Evolutionary conservation across 2,329 filamentous ascomycete genomes (phyloP).

Genomic region (Rhinocladiella similis): DNA sequence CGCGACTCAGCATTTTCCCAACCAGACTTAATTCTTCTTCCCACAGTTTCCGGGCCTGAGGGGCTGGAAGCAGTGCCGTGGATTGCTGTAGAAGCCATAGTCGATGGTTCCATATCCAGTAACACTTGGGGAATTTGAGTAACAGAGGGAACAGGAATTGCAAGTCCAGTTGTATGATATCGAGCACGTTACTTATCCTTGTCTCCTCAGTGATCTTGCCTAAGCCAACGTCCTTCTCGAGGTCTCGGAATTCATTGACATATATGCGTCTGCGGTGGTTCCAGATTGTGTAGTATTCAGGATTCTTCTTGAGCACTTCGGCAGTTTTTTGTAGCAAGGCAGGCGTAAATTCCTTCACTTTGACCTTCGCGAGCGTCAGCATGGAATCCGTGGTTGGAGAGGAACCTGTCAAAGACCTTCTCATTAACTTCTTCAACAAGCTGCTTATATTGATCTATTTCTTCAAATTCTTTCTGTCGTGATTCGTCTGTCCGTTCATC

Average conservation of each 20-base stretch:
- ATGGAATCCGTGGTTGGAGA: neutral
- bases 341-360: slow-evolving; percentile 40
- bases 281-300: slow-evolving; percentile 52
- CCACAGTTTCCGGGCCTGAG: slow-evolving; percentile 69
- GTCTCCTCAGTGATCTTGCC: slow-evolving; percentile 31
- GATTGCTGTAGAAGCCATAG: slow-evolving; percentile 78
- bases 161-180: slow-evolving; percentile 71
- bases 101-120: slow-evolving; percentile 99
- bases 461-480: slow-evolving; percentile 68
- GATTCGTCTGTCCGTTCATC: slow-evolving; percentile 67
- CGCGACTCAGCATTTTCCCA: slow-evolving; percentile 81
- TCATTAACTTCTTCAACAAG: slow-evolving; percentile 67
- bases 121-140: slow-evolving; percentile 88
- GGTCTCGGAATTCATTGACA: slow-evolving; percentile 26
- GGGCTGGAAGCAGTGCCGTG: slow-evolving; percentile 60
- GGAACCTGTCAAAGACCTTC: slow-evolving; percentile 51
- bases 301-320: slow-evolving; percentile 46
- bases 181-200: slow-evolving; percentile 39
- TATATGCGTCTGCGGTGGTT: slow-evolving; percentile 63
- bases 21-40: slow-evolving; percentile 78
- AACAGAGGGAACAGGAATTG: slow-evolving; percentile 81
- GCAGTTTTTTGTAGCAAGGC: slow-evolving; percentile 46
- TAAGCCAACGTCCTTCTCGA: slow-evolving; percentile 21
- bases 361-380: slow-evolving; percentile 34
- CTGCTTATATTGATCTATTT: slow-evolving; percentile 73